Conservation (phyloP, 352 stramenopile genomes). For the Stramenopiles sp. region DNA sequence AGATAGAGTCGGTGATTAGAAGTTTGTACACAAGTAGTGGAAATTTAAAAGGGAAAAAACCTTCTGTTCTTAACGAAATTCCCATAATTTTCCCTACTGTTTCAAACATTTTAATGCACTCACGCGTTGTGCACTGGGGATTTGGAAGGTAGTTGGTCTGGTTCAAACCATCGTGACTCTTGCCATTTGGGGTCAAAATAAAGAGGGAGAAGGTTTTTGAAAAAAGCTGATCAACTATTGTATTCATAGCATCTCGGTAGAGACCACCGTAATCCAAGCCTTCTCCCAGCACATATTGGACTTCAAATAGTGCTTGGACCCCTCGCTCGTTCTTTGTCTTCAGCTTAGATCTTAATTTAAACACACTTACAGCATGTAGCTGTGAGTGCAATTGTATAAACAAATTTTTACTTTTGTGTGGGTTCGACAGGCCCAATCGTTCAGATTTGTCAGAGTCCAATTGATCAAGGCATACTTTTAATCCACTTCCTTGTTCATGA, state of each 20-base stretch:
- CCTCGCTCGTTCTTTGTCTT: no score
- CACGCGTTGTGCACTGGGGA: conserved; percentile 55
- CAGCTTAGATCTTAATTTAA: no score
- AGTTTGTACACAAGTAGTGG: background rate
- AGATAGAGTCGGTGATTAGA: background rate
- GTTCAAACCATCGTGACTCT: conserved; percentile 57
- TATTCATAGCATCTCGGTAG: conserved; percentile 58
- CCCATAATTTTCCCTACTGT: background rate
- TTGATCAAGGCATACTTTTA: no score
- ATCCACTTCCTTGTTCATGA: no score
- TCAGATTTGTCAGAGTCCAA: no score
- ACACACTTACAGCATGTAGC: no score
- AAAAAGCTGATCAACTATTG: conserved; percentile 64
- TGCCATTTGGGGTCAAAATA: conserved; percentile 55
- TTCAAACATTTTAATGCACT: conserved; percentile 18
- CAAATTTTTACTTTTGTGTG: no score
- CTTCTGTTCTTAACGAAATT: background rate
- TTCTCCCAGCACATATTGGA: no score
- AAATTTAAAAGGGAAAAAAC: background rate
- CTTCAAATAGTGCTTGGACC: no score
- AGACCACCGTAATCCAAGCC: conserved; percentile 63
- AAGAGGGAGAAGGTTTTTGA: conserved; percentile 57
- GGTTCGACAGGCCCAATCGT: no score
- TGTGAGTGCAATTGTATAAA: no score
- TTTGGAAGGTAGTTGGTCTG: conserved; percentile 70